These are phyloP conservation scores for Chytriomyces confervae DNA, from an alignment of 192 early-diverging fungal species.

Conservation along the genomic window DNA sequence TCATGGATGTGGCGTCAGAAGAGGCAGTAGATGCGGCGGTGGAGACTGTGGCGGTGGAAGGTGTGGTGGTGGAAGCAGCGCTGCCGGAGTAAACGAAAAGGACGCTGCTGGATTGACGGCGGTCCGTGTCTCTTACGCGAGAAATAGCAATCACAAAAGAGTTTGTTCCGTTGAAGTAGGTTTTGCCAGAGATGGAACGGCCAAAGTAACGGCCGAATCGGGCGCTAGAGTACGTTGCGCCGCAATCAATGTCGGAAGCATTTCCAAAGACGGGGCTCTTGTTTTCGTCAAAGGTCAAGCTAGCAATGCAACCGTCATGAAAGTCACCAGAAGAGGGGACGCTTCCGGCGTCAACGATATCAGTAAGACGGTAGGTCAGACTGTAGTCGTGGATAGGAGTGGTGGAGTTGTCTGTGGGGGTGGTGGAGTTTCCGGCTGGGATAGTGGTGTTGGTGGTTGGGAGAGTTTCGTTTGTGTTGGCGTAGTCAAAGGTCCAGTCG, in stretches of 20 bases:
- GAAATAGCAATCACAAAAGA: no score
- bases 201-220: no score
- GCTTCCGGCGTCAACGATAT: no score
- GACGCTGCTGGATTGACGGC: no score
- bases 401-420: neutral
- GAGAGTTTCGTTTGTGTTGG: neutral
- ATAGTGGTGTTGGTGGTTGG: neutral
- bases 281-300: neutral
- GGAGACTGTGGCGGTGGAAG: neutral
- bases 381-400: neutral
- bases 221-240: neutral
- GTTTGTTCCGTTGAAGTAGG: no score
- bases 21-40: neutral
- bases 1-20: neutral
- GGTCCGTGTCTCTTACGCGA: no score
- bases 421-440: neutral
- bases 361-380: neutral
- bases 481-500: neutral
- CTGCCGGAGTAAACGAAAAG: no score
- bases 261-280: neutral
- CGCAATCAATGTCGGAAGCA: neutral
- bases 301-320: neutral
- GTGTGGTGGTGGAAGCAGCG: neutral
- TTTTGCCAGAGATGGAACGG: no score
- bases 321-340: no score